Percentiles rank a stretch among this genome's conserved stretches.
Evolutionary conservation across 257 asterid species (phyloP).

Genomic region (Gentiana dahurica): DNA sequence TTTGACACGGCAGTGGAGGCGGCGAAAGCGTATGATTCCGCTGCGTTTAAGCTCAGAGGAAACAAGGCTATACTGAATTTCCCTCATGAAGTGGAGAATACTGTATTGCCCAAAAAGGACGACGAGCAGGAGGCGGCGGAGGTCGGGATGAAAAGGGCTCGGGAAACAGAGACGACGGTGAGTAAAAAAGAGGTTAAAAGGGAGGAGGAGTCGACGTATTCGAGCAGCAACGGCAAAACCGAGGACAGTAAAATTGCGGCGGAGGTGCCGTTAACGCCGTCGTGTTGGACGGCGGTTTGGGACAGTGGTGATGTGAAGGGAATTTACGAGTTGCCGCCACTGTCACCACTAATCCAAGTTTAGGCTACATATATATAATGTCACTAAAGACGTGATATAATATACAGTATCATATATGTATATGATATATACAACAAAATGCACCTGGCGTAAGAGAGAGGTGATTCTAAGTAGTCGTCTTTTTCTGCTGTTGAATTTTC

Average conservation of each 20-base stretch:
- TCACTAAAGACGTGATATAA: too few species aligned
- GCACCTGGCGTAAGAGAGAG: too few species aligned
- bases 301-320: conserved; percentile 59
- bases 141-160: conserved; percentile 36
- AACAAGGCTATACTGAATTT: conserved; percentile 36
- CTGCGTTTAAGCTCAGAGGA: conserved; percentile 35
- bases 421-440: too few species aligned
- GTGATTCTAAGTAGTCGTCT: too few species aligned
- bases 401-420: too few species aligned
- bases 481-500: too few species aligned
- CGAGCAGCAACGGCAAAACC: neutral
- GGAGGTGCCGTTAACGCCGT: conserved; percentile 67
- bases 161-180: conserved; percentile 11
- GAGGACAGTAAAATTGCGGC: conserved; percentile 6
- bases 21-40: conserved; percentile 32
- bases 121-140: neutral
- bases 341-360: conserved; percentile 46
- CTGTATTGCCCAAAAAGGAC: conserved; percentile 9
- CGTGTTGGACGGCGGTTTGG: conserved; percentile 83
- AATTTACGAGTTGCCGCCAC: conserved; percentile 67
- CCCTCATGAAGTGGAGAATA: conserved; percentile 63
- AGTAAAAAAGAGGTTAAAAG: conserved; percentile 28
- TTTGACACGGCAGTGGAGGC: conserved; percentile 34
- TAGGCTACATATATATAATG: conserved; percentile 13
- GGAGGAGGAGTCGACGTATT: conserved; percentile 19